Conservation (phyloP, 2,329 filamentous ascomycete species). For the Calonectria henricotiae region DNA sequence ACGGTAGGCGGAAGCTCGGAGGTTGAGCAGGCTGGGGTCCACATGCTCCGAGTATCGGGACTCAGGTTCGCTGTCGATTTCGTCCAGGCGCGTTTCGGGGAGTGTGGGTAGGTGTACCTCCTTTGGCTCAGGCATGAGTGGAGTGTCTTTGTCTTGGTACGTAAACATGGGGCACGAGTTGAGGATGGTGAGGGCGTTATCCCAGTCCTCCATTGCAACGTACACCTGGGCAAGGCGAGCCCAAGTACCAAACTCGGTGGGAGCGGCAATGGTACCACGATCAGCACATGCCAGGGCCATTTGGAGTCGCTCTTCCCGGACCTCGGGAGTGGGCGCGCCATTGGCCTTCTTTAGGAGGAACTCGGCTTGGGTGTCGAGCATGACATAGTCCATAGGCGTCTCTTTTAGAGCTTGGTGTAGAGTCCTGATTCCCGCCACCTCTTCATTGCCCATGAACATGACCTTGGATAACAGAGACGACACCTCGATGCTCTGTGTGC, state of each 20-base stretch:
- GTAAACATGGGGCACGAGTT: conserved; percentile 99
- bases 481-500: conserved; percentile 91
- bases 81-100: conserved; percentile 90
- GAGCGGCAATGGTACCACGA: conserved; percentile 93
- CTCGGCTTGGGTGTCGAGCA: conserved; percentile 94
- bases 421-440: conserved; percentile 93
- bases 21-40: conserved; percentile 86
- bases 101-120: conserved; percentile 90
- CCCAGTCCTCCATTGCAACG: conserved; percentile 95
- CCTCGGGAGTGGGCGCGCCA: conserved; percentile 68
- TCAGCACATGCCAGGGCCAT: conserved; percentile 95
- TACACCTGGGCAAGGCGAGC: conserved; percentile 94
- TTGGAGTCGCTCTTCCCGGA: conserved; percentile 79
- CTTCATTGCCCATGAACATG: conserved; percentile 94
- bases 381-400: conserved; percentile 96
- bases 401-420: conserved; percentile 92
- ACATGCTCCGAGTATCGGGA: conserved; percentile 88
- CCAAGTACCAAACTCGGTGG: conserved; percentile 98
- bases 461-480: conserved; percentile 93
- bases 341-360: conserved; percentile 90
- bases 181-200: conserved; percentile 92
- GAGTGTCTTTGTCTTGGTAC: conserved; percentile 98
- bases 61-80: conserved; percentile 93
- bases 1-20: conserved; percentile 91
- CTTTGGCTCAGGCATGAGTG: conserved; percentile 92